phyloP scores from a whole-genome alignment of 177 flowering plant species.

The Vitis hybrid region DNA sequence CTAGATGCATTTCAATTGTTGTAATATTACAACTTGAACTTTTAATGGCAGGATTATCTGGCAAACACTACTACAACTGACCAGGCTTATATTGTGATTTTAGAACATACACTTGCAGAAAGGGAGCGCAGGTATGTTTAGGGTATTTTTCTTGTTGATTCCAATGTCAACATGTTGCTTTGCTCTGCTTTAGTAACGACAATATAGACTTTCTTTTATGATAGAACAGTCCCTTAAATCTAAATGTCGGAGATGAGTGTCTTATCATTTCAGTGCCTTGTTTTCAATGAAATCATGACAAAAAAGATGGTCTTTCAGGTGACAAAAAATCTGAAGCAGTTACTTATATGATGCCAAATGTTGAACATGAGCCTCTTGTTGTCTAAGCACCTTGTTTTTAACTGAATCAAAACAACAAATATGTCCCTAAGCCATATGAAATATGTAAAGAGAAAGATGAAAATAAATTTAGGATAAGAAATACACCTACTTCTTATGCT shows the following conservation, averaged over 20 bases:
- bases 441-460: background rate
- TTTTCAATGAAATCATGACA: too few species aligned
- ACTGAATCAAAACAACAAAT: background rate
- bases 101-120: slow-evolving; percentile 96
- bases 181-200: background rate
- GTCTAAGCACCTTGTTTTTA: background rate
- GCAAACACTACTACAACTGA: slow-evolving; percentile 73
- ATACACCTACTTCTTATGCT: background rate
- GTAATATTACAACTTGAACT: background rate
- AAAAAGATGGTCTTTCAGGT: too few species aligned
- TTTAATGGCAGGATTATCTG: slow-evolving; percentile 78
- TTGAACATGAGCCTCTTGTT: background rate
- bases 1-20: background rate
- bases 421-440: background rate
- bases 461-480: background rate
- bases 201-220: background rate
- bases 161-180: background rate
- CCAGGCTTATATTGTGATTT: slow-evolving; percentile 74
- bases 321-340: too few species aligned
- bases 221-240: background rate
- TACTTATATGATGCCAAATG: background rate
- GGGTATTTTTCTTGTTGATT: background rate
- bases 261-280: too few species aligned
- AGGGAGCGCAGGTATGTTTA: slow-evolving; percentile 86
- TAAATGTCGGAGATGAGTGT: too few species aligned